These are phyloP conservation scores for Lichtheimia ornata DNA, from an alignment of 371 early-diverging fungal species.

Conservation along the genomic window DNA sequence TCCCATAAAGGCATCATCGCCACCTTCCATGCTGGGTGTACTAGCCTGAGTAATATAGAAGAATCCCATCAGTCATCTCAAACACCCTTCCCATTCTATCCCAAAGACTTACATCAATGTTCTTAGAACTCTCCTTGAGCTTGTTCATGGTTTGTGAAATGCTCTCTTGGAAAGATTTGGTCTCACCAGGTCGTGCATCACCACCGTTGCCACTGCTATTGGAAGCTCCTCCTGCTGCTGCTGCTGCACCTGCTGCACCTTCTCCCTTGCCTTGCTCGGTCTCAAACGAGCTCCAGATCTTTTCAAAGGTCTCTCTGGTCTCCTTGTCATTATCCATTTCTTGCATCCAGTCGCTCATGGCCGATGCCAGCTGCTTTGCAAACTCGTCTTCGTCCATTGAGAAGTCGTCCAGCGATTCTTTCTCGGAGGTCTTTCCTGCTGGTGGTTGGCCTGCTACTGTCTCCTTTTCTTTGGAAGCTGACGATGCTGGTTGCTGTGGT, in stretches of 20 bases:
- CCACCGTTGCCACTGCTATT: conserved; percentile 5
- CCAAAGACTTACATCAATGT: conserved; percentile 67
- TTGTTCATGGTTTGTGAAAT: conserved; percentile 86
- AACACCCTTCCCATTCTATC: not conserved
- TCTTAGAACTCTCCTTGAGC: conserved; percentile 79
- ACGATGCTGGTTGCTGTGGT: conserved; percentile 19
- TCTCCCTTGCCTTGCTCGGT: not conserved
- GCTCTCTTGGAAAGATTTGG: conserved; percentile 69
- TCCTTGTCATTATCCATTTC: conserved; percentile 55
- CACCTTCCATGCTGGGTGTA: too few relatives aligned
- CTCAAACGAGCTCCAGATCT: conserved; percentile 59
- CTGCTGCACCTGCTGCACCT: conserved; percentile 18
- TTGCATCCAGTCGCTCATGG: conserved; percentile 77
- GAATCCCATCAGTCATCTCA: not conserved
- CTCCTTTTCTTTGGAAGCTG: conserved; percentile 8
- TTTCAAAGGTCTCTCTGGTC: conserved; percentile 65
- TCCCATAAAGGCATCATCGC: conserved; percentile 76
- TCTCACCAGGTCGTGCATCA: conserved; percentile 15
- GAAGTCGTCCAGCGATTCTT: conserved; percentile 33
- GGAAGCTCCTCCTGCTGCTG: conserved; percentile 21
- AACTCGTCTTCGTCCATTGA: conserved; percentile 73
- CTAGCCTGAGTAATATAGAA: too few relatives aligned
- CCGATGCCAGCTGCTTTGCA: conserved; percentile 71
- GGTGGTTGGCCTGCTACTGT: not conserved
- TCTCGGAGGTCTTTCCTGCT: not conserved